These are phyloP conservation scores for Ambrosia artemisiifolia DNA, from an alignment of 129 eudicot genomes.

Conservation along the genomic window DNA sequence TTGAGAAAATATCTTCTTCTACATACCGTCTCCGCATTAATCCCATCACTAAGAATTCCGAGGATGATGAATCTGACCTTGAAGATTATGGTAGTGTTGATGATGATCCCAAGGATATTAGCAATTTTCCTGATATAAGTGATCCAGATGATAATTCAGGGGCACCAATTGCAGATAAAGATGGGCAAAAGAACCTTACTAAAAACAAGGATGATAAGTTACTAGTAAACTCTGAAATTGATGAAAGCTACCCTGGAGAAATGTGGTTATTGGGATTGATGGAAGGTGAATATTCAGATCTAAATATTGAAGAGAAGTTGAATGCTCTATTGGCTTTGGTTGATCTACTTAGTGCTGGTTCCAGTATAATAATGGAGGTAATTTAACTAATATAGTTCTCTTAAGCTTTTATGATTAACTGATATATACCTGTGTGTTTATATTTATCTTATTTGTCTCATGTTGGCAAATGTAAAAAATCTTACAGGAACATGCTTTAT, in stretches of 20 bases:
- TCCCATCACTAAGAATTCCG: conserved; percentile 42
- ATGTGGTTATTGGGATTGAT: conserved; percentile 79
- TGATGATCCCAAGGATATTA: conserved; percentile 44
- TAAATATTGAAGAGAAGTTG: conserved; percentile 86
- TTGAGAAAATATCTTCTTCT: conserved; percentile 74
- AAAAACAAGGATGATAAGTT: conserved; percentile 27
- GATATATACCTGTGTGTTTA: not conserved
- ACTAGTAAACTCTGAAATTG: conserved; percentile 56
- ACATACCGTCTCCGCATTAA: conserved; percentile 71
- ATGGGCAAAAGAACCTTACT: conserved; percentile 19
- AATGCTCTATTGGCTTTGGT: conserved; percentile 60
- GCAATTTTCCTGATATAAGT: conserved; percentile 34
- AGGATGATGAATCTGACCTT: conserved; percentile 56
- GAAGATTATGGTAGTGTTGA: conserved; percentile 82
- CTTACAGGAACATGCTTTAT: conserved; percentile 59
- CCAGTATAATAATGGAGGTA: conserved; percentile 75
- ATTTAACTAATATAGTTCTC: not conserved
- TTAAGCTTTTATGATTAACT: not conserved
- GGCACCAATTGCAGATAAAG: conserved; percentile 25
- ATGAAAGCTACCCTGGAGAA: conserved; percentile 93
- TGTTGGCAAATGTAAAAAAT: not conserved
- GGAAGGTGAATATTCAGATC: conserved; percentile 92
- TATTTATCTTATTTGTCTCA: not conserved
- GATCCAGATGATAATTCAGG: conserved; percentile 48
- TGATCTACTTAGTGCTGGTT: conserved; percentile 78